Evolutionary conservation across 371 early-diverging fungal species (phyloP), one percentile per base, ranked within the genome.

Genomic region (Amoeboaphelidium protococcarum): DNA sequence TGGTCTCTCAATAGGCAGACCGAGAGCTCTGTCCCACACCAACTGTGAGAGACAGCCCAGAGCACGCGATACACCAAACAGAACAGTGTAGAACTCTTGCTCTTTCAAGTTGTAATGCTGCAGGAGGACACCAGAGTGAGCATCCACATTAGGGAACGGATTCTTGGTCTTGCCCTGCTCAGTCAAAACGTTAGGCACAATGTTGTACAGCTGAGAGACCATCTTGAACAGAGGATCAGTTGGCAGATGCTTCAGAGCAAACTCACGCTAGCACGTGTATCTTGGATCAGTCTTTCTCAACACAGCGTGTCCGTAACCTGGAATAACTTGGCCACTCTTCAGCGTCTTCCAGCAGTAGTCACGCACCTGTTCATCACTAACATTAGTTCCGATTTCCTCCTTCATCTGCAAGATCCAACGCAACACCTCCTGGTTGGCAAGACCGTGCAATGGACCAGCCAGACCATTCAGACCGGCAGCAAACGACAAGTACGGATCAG

Each of bases 141-240:
- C 94, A 62, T 95, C 96, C 23, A 95, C 94, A 65, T 95, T 95
- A 64, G 96, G 96, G 85, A 85, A 95, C 53, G 96, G 96, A 82
- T 95, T 95, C 85, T 91, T 92, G 77, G 91, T 91, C 81, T 92
- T 95, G 55, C 94, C 96, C 72, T 95, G 96, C 71, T 92, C 89
- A 52, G 80, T 82, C 46, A 95, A 72, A 47, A 92, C 85, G 55
- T 79, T 81, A 23, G 96, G 96, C 26, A 79, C 87, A 52, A 92
- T 81, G 72, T 86, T 87, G 76, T 89, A 95, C 57, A 95, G 60
- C 61, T 90, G 78, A 66, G 79, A 76, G 55, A 88, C 89, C 41
- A 90, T 72, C 69, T 87, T 77, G 78, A 95, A 92, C 67, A 90
- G 71, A 54, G 81, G 82, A 66, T 95, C 89, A 58, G 74, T 73